Evolutionary conservation across 169 alveolate species (phyloP).

Genomic region (Toxoplasma gondii): DNA sequence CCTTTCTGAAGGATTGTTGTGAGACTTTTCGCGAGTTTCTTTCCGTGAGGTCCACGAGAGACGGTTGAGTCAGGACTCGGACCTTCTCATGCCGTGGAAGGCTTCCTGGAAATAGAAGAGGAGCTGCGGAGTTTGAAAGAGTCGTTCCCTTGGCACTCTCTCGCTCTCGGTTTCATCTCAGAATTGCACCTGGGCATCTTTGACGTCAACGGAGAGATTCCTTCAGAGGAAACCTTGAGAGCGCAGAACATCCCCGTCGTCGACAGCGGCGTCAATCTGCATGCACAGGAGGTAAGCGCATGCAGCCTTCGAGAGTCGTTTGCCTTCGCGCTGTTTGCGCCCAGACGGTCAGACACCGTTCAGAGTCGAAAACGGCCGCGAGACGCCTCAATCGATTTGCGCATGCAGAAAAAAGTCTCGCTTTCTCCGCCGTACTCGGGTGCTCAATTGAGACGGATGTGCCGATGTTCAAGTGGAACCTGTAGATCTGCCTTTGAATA

Average conservation of each 20-base stretch:
- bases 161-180: background rate
- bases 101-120: background rate
- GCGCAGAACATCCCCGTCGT: background rate
- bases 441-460: too few species aligned
- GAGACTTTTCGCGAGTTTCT: too few species aligned
- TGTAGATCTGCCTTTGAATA: too few species aligned
- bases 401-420: background rate
- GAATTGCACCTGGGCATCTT: constrained; percentile 31
- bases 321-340: background rate
- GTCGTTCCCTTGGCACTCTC: background rate
- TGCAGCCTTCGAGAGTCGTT: background rate
- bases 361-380: background rate
- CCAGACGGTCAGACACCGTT: background rate
- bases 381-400: background rate
- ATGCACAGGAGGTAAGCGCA: constrained; percentile 23
- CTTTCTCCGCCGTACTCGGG: background rate
- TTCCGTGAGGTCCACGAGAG: too few species aligned
- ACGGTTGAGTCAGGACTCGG: too few species aligned
- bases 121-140: too few species aligned
- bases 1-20: too few species aligned
- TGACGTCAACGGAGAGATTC: constrained; percentile 6
- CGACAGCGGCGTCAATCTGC: constrained; percentile 4
- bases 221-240: background rate
- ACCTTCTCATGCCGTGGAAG: too few species aligned
- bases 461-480: too few species aligned